Conservation (phyloP, 225 moss, liverwort and hornwort species). For the Bryum argenteum region DNA sequence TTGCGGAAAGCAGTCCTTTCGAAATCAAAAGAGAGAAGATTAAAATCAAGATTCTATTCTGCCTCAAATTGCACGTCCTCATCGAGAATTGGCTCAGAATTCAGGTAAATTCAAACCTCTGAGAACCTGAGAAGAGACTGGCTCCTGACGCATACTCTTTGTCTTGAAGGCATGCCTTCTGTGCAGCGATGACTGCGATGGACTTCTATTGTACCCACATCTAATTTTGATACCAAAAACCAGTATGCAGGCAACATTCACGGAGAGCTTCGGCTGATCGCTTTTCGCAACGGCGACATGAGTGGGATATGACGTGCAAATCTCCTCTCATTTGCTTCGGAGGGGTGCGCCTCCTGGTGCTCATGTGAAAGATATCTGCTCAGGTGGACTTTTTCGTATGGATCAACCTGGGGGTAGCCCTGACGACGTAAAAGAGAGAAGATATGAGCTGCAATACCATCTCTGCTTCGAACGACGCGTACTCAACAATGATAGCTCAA, state of each 20-base stretch:
- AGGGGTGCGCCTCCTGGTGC: slow-evolving; percentile 1
- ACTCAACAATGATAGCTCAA: background rate
- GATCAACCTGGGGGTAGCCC: no score
- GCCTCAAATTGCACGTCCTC: no score
- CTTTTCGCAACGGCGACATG: background rate
- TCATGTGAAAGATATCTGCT: background rate
- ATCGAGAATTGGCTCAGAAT: no score
- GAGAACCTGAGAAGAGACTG: slow-evolving; percentile 26
- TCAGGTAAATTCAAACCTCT: slow-evolving; percentile 7
- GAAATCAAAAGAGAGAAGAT: background rate
- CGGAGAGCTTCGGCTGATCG: slow-evolving; percentile 3
- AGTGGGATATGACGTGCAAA: background rate
- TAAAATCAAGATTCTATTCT: no score
- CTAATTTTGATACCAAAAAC: background rate
- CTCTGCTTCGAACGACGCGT: background rate
- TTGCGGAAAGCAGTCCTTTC: background rate
- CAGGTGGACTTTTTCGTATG: no score
- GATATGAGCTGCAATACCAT: background rate
- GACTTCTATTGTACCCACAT: background rate
- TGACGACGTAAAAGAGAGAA: background rate
- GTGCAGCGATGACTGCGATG: background rate
- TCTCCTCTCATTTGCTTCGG: slow-evolving; percentile 27
- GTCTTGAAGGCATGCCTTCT: background rate
- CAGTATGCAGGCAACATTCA: background rate
- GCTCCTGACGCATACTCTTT: slow-evolving; percentile 32